Evolutionary conservation across 2,329 filamentous ascomycete species (phyloP).

Genomic region (Periconia macrospinosa): DNA sequence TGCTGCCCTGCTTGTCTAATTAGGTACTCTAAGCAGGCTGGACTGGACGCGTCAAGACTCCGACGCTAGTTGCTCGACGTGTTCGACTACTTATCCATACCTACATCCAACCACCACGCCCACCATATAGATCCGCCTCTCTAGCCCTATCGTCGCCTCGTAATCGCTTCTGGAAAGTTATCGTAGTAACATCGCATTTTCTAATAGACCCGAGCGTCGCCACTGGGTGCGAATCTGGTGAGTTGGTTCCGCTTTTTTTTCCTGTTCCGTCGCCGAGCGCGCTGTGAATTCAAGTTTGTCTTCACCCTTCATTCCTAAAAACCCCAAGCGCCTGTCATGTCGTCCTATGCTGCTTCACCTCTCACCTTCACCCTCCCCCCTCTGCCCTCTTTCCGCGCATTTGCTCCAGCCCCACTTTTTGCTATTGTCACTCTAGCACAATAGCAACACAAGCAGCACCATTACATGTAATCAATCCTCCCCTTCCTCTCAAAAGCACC

Average conservation of each 20-base stretch:
- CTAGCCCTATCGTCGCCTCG: no score
- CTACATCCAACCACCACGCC: no score
- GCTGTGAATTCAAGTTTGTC: not conserved
- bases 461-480: not conserved
- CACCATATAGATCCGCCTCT: no score
- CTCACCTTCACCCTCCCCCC: not conserved
- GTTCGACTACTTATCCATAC: slow-evolving; percentile 8
- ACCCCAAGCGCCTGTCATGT: not conserved
- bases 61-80: slow-evolving; percentile 19
- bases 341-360: not conserved
- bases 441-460: not conserved
- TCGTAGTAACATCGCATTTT: no score
- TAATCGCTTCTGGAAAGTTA: no score
- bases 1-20: not conserved
- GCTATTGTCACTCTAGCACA: not conserved
- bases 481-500: not conserved
- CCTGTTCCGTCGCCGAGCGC: no score
- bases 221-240: no score
- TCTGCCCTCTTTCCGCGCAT: not conserved
- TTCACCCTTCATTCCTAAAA: not conserved
- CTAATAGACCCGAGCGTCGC: no score
- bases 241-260: no score
- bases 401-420: not conserved
- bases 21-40: no score
- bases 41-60: slow-evolving; percentile 28